Evolutionary conservation across 306 rosid species (phyloP), one percentile per base, ranked within the genome.

Genomic region (Pueraria montana): DNA sequence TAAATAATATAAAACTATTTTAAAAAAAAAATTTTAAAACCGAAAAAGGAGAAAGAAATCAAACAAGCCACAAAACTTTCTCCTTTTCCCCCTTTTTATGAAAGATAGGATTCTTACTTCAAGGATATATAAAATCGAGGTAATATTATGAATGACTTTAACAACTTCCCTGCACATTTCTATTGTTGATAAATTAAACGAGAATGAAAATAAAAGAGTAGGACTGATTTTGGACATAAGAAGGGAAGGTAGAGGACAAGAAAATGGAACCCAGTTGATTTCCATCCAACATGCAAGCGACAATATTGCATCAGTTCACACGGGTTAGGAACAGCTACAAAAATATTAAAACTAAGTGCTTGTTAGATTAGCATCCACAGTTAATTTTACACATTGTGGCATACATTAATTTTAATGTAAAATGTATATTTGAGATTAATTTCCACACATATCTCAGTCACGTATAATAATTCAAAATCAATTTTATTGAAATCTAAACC

Each of bases 271-370:
- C 74, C 20, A 65, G 24, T 66, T 38, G 55, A 58, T 50, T 53
- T 40, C 2, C 2, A 52, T 67, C 76, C 49, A 79, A 52, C 52
- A 52, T 50, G 66, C 12, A 20, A 67, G 45, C 6, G 34, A 82
- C 45, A 75, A 74, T 17, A 40, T 40, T 52, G n/a, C 52, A 59
- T 53, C 61, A 42, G 27, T 27, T 30, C 34, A 12, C 11, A 14
- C 69, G 11, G 42, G 3, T 10, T 52, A 64, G 8, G 17, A 5
- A 73, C n/a, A 52, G 16, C 12, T 23, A 20, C 64, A 49, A n/a
- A 77, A 26, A 6, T 11, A 10, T 27, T 27, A 32, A 65, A 50
- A 14, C 50, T 36, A 53, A 66, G 11, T 14, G 23, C 1, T 8
- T 27, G 21, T 63, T 17, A 14, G 42, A 27, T 27, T 27, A 2